These are phyloP conservation scores for Malus asiatica DNA, from an alignment of 306 rosid species.

Conservation along the genomic window DNA sequence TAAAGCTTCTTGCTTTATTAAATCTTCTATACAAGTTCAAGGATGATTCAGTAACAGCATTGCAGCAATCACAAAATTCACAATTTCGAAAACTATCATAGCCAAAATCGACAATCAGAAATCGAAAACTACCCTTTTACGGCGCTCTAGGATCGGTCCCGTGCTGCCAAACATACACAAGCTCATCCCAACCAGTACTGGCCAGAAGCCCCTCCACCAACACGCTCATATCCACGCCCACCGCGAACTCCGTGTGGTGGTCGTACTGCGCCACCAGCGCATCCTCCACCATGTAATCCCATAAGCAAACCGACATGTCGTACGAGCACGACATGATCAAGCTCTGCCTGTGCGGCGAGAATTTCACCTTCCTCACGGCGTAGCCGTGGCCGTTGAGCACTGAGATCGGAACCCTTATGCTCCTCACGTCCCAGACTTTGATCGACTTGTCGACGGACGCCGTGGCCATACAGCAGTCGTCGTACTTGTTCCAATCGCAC, in stretches of 20 bases:
- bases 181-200: constrained; percentile 93
- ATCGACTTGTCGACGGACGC: constrained; percentile 80
- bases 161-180: constrained; percentile 87
- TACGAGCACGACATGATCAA: constrained; percentile 72
- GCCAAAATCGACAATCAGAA: neutral
- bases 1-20: neutral
- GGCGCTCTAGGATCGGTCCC: constrained; percentile 90
- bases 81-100: neutral
- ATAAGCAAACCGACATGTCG: constrained; percentile 83
- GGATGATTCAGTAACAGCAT: neutral
- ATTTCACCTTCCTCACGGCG: constrained; percentile 69
- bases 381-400: constrained; percentile 78
- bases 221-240: constrained; percentile 91
- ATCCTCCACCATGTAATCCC: constrained; percentile 92
- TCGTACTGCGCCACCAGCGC: constrained; percentile 78
- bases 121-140: constrained; percentile 23
- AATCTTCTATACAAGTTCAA: neutral
- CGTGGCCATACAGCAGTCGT: constrained; percentile 67
- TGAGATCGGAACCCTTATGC: constrained; percentile 44
- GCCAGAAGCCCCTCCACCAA: constrained; percentile 89
- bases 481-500: constrained; percentile 91
- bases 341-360: constrained; percentile 68
- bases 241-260: constrained; percentile 83
- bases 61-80: constrained; percentile 6
- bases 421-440: constrained; percentile 86